These are phyloP conservation scores for Euphorbia celastroides DNA, from an alignment of 441 rosid species.

Conservation along the genomic window DNA sequence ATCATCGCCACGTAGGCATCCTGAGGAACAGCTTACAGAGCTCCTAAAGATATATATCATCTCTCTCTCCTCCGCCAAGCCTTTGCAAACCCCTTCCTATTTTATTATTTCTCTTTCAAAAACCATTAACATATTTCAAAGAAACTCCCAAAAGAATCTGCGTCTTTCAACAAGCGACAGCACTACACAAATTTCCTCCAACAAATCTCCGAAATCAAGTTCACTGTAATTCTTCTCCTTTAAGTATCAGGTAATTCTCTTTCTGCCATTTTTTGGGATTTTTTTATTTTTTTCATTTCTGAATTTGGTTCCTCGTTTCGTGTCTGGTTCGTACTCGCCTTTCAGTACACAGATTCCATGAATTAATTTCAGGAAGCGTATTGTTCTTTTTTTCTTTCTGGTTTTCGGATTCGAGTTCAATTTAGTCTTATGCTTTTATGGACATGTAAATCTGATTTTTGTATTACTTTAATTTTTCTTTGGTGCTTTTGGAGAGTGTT, in stretches of 20 bases:
- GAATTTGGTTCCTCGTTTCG: background rate
- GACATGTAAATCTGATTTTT: background rate
- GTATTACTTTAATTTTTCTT: background rate
- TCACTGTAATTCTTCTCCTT: conserved; percentile 3
- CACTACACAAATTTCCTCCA: conserved; percentile 2
- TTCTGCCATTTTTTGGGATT: background rate
- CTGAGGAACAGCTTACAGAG: conserved; percentile 35
- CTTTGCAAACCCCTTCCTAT: too few species aligned
- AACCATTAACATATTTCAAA: background rate
- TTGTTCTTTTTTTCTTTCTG: background rate
- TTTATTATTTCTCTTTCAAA: background rate
- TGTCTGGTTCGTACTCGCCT: background rate
- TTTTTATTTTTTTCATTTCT: too few species aligned
- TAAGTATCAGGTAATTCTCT: conserved; percentile 15
- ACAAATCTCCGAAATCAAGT: conserved; percentile 10
- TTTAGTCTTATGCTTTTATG: background rate
- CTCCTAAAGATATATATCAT: conserved; percentile 62
- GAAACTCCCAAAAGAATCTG: background rate
- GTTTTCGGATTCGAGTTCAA: conserved; percentile 10
- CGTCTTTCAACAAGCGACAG: background rate
- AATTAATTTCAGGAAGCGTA: too few species aligned
- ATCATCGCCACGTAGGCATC: conserved; percentile 73
- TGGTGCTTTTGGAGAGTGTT: background rate
- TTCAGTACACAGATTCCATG: background rate
- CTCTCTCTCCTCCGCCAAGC: conserved; percentile 24